A percentile compares a stretch with the other conserved stretches of the same genome.
phyloP scores from a whole-genome alignment of 176 grass and related monocot species.

The Eleusine coracana region DNA sequence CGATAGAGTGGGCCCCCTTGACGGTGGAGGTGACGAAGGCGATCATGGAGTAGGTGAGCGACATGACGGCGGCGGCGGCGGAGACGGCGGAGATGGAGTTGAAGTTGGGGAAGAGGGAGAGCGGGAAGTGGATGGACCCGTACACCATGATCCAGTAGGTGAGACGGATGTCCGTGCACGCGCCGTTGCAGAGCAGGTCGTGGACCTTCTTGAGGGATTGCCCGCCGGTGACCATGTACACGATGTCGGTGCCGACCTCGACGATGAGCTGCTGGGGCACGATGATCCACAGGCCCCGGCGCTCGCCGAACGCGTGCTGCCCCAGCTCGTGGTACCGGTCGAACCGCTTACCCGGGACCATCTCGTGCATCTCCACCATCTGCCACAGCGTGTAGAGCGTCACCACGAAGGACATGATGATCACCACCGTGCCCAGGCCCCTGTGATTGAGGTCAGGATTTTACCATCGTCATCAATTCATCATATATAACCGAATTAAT shows the following conservation, averaged over 20 bases:
- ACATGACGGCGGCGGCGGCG: constrained; percentile 65
- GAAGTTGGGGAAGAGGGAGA: constrained; percentile 61
- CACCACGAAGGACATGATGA: constrained; percentile 58
- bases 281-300: constrained; percentile 65
- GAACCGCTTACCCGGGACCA: constrained; percentile 68
- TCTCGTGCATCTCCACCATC: constrained; percentile 78
- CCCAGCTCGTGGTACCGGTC: constrained; percentile 74
- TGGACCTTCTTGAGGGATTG: constrained; percentile 50
- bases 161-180: constrained; percentile 45
- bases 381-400: constrained; percentile 76
- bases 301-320: constrained; percentile 58
- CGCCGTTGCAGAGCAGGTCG: constrained; percentile 40
- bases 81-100: constrained; percentile 66
- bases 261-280: constrained; percentile 59
- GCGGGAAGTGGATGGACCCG: constrained; percentile 50
- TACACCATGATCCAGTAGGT: constrained; percentile 66
- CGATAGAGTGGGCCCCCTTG: constrained; percentile 19
- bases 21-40: constrained; percentile 41
- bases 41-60: constrained; percentile 64
- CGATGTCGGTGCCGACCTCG: constrained; percentile 49
- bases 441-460: neutral
- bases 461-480: no score
- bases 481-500: no score
- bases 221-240: constrained; percentile 68
- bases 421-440: constrained; percentile 46